A percentile compares a stretch with the other conserved stretches of the same genome.
Conservation (phyloP, 2,329 filamentous ascomycete species). For the Trichoderma lentiforme region DNA sequence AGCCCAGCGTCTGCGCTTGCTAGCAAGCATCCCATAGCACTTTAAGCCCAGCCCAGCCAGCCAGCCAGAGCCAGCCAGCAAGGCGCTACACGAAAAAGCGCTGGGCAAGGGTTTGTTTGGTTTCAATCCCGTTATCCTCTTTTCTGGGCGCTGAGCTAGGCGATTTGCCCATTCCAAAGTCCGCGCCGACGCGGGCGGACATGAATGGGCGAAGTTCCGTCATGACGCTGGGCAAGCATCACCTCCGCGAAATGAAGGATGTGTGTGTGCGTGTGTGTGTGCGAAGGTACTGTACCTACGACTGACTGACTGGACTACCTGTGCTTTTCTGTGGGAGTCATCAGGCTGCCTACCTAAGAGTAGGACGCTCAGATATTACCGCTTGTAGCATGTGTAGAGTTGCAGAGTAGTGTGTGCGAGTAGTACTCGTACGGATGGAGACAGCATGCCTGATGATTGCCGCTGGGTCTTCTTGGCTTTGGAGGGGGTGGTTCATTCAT, state of each 20-base stretch:
- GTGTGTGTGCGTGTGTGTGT: background rate
- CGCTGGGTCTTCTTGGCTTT: background rate
- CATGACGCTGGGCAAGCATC: background rate
- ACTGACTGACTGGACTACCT: background rate
- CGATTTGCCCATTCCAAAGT: constrained; percentile 3
- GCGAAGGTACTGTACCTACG: background rate
- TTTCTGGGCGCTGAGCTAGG: background rate
- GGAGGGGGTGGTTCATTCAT: background rate
- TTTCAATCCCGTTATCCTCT: background rate
- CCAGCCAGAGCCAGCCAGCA: background rate
- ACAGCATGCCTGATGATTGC: background rate
- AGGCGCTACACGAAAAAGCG: background rate
- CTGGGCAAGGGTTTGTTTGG: background rate
- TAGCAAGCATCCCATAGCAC: background rate
- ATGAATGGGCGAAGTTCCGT: background rate
- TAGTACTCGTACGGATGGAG: background rate
- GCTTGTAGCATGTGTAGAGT: background rate
- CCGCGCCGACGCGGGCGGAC: constrained; percentile 14
- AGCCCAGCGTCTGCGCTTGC: background rate
- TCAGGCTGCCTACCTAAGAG: background rate
- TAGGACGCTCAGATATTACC: background rate
- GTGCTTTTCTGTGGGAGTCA: background rate
- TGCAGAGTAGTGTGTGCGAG: background rate
- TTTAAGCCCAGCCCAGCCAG: background rate
- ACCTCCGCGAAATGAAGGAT: background rate